Conservation (phyloP, 2,329 filamentous ascomycete genomes). For the Aspergillus alliaceus region DNA sequence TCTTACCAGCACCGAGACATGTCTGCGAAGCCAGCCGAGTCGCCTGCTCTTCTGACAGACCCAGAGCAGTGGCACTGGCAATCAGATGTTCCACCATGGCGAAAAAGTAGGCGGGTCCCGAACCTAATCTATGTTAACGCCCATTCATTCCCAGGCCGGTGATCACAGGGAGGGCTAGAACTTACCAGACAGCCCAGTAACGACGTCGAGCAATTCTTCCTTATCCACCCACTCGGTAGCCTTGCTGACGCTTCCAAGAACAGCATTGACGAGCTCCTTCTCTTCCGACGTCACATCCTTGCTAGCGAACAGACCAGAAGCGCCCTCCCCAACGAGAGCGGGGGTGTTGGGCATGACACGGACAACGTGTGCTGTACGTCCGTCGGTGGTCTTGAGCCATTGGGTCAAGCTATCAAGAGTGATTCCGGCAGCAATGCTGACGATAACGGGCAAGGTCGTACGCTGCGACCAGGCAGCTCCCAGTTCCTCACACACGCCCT, state of each 20-base stretch:
- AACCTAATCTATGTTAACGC: slow-evolving; percentile 22
- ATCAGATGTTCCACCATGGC: slow-evolving; percentile 38
- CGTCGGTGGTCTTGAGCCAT: slow-evolving; percentile 29
- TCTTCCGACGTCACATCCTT: slow-evolving; percentile 26
- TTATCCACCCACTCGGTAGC: slow-evolving; percentile 36
- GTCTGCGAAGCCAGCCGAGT: slow-evolving; percentile 34
- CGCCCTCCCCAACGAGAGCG: slow-evolving; percentile 34
- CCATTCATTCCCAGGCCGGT: background rate
- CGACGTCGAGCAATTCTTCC: slow-evolving; percentile 36
- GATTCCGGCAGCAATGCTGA: slow-evolving; percentile 37
- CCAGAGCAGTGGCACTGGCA: slow-evolving; percentile 32
- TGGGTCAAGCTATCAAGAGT: slow-evolving; percentile 30
- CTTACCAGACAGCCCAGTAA: slow-evolving; percentile 37
- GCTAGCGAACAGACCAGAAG: slow-evolving; percentile 29
- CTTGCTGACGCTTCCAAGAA: slow-evolving; percentile 33
- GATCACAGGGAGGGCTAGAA: background rate
- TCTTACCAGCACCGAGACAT: slow-evolving; percentile 36
- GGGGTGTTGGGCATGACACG: slow-evolving; percentile 40
- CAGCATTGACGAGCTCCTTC: slow-evolving; percentile 30
- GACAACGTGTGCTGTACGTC: slow-evolving; percentile 27
- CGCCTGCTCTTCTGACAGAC: slow-evolving; percentile 34
- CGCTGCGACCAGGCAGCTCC: slow-evolving; percentile 26
- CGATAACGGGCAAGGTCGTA: slow-evolving; percentile 27
- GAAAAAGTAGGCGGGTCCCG: slow-evolving; percentile 39
- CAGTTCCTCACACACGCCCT: slow-evolving; percentile 34